These are phyloP conservation scores for Citrus sp. DNA, from an alignment of 345 rosid species.

Conservation along the genomic window DNA sequence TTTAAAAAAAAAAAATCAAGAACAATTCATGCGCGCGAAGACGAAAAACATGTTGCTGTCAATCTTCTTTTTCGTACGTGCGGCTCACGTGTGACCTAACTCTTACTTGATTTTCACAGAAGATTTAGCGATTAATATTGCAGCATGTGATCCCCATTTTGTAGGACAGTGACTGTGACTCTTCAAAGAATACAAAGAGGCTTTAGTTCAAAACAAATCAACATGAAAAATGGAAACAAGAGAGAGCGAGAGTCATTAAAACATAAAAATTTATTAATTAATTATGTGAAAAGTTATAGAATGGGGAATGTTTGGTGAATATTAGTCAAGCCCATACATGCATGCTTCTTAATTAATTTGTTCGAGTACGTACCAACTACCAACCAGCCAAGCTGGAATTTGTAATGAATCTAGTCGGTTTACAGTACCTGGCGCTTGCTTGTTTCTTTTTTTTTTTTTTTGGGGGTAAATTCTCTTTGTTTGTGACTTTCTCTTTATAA, in stretches of 20 bases:
- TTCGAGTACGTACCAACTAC: background rate
- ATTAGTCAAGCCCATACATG: background rate
- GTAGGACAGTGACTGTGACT: background rate
- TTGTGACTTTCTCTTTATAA: too few relatives aligned
- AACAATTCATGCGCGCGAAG: background rate
- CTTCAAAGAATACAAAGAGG: background rate
- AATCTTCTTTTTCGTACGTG: slow-evolving; percentile 8
- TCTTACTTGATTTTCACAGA: background rate
- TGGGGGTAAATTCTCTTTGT: too few relatives aligned
- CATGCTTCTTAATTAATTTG: background rate
- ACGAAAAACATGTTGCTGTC: background rate
- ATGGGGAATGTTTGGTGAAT: background rate
- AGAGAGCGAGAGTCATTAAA: too few relatives aligned
- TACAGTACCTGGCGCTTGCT: too few relatives aligned
- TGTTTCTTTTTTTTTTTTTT: too few relatives aligned
- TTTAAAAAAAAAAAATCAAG: background rate
- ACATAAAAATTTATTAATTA: too few relatives aligned
- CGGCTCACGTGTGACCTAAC: slow-evolving; percentile 20
- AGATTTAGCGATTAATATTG: background rate
- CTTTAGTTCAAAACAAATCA: background rate
- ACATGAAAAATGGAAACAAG: background rate
- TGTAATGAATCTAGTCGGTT: too few relatives aligned
- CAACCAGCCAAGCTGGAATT: too few relatives aligned
- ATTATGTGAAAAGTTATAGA: background rate
- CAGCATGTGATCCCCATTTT: slow-evolving; percentile 33